Percentiles rank a stretch among this genome's conserved stretches.
Conservation (phyloP, 202 grass and related monocot genomes). For the Elaeis oleifera region DNA sequence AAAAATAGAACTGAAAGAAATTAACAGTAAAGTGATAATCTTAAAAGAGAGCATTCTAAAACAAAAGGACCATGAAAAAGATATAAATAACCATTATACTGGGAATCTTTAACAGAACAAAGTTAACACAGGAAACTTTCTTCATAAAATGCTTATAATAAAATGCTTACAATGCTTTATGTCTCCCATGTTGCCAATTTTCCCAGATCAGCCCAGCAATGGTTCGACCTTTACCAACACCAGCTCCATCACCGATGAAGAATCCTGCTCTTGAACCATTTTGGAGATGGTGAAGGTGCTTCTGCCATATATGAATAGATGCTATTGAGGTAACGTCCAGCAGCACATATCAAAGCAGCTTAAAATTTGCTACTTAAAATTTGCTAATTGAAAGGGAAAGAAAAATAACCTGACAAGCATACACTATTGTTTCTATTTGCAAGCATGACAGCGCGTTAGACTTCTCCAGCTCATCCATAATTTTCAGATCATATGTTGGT, state of each 20-base stretch:
- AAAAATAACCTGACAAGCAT: conserved; percentile 91
- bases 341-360: not conserved
- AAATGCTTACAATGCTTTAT: conserved; percentile 84
- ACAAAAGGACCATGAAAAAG: conserved; percentile 2
- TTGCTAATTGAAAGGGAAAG: conserved; percentile 28
- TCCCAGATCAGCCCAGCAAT: conserved; percentile 99
- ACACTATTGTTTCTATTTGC: conserved; percentile 98
- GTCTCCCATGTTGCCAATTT: conserved; percentile 91
- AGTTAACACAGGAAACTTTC: conserved; percentile 15
- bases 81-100: conserved; percentile 5
- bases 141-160: conserved; percentile 51
- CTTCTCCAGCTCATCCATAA: conserved; percentile 65
- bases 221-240: conserved; percentile 97
- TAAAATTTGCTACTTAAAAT: conserved; percentile 17
- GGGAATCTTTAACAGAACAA: not conserved
- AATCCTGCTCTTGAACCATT: conserved; percentile 91
- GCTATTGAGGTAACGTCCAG: not conserved
- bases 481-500: conserved; percentile 73
- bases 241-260: conserved; percentile 96
- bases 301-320: conserved; percentile 25
- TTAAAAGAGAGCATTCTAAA: not conserved
- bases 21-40: not conserved
- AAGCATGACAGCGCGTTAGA: conserved; percentile 83
- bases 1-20: conserved; percentile 19
- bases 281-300: conserved; percentile 85